These are phyloP conservation scores for Cladorrhinum sp. DNA, from an alignment of 2,329 filamentous ascomycete genomes.

Conservation along the genomic window DNA sequence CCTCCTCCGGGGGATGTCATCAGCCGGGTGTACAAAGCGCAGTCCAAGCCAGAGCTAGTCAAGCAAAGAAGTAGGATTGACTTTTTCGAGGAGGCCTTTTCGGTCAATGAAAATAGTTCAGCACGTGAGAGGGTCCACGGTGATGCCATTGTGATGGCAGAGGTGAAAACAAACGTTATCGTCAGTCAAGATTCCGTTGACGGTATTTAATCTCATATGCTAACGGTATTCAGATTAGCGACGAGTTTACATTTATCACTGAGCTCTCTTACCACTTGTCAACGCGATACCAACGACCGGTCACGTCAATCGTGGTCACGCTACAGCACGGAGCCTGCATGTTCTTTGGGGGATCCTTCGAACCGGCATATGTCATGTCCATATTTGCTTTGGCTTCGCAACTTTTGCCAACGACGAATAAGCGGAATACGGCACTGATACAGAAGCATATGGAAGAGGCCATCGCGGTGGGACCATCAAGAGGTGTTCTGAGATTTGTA, in stretches of 20 bases:
- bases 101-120: constrained; percentile 32
- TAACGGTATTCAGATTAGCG: constrained; percentile 55
- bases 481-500: constrained; percentile 72
- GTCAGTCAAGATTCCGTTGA: constrained; percentile 41
- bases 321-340: constrained; percentile 75
- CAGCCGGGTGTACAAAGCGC: constrained; percentile 31
- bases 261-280: constrained; percentile 72
- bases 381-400: constrained; percentile 68
- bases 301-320: constrained; percentile 70
- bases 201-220: constrained; percentile 15
- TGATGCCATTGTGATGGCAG: constrained; percentile 59
- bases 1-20: constrained; percentile 39
- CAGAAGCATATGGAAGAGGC: constrained; percentile 72
- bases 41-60: constrained; percentile 33
- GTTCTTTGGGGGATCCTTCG: constrained; percentile 70
- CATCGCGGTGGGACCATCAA: constrained; percentile 61
- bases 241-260: constrained; percentile 72
- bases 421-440: constrained; percentile 73
- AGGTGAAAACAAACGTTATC: constrained; percentile 62
- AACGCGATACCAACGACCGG: constrained; percentile 69
- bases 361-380: constrained; percentile 75
- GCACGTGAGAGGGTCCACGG: constrained; percentile 47
- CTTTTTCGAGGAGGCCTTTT: constrained; percentile 48
- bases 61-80: constrained; percentile 37
- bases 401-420: constrained; percentile 72